A percentile compares a stretch with the other conserved stretches of the same genome.
Evolutionary conservation across 495 filamentous ascomycete genomes (phyloP).

Genomic region (Lophiostoma macrostomum): DNA sequence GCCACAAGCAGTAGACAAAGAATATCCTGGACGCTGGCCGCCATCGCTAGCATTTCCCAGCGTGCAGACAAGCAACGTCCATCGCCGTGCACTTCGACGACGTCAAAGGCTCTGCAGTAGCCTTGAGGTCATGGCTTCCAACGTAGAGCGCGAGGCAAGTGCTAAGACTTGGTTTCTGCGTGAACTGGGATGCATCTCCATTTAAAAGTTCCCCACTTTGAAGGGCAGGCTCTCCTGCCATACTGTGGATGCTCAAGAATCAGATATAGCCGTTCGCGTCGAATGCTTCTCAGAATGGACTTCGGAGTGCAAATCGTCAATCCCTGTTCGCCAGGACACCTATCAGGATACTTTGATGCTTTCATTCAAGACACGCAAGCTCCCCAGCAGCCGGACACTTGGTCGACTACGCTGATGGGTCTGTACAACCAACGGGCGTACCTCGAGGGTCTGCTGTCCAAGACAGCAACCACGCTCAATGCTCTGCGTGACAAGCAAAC

Average conservation of each 20-base stretch:
- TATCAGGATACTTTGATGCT: slow-evolving; percentile 17
- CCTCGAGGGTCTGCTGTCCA: slow-evolving; percentile 24
- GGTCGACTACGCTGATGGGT: slow-evolving; percentile 1
- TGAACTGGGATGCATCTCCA: background rate
- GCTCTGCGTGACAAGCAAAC: slow-evolving; percentile 28
- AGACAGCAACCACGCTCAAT: slow-evolving; percentile 26
- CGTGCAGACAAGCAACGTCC: no score
- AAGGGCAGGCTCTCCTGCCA: no score
- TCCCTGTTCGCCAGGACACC: background rate
- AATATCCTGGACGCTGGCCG: no score
- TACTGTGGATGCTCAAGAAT: no score
- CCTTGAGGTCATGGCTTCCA: background rate
- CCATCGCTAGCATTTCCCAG: no score
- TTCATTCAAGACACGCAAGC: slow-evolving; percentile 8
- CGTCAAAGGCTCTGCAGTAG: background rate
- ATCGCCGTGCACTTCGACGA: background rate
- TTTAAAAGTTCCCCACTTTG: background rate
- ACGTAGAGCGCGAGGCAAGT: background rate
- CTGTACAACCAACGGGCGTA: slow-evolving; percentile 21
- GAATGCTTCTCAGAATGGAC: slow-evolving; percentile 6
- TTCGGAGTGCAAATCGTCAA: slow-evolving; percentile 1
- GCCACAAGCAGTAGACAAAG: no score
- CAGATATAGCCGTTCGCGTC: slow-evolving; percentile 1
- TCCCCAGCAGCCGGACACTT: slow-evolving; percentile 1
- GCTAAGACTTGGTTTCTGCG: background rate